Evolutionary conservation across 208 protist genomes (phyloP).

Genomic region (Angomonas ambiguus): DNA sequence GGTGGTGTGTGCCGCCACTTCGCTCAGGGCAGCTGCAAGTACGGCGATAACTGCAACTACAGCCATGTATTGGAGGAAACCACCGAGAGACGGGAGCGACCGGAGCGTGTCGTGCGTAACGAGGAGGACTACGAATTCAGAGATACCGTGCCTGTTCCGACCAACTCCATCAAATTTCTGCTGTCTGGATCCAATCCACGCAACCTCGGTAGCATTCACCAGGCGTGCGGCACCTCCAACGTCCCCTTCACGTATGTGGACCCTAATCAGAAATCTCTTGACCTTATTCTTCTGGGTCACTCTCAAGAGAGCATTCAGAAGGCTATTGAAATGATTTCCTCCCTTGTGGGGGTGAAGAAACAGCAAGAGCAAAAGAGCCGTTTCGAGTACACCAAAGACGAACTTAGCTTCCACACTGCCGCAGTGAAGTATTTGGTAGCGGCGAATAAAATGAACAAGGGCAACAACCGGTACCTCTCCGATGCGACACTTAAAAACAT

Average conservation of each 20-base stretch:
- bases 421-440: conserved; percentile 60
- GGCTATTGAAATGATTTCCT: conserved; percentile 58
- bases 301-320: conserved; percentile 49
- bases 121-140: conserved; percentile 3
- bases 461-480: conserved; percentile 58
- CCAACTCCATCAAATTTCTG: conserved; percentile 74
- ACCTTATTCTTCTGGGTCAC: conserved; percentile 58
- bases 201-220: conserved; percentile 63
- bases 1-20: conserved; percentile 61
- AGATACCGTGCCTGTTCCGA: conserved; percentile 47
- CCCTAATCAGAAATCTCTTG: conserved; percentile 44
- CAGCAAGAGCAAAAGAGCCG: conserved; percentile 72
- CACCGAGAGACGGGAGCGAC: conserved; percentile 19
- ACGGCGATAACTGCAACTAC: conserved; percentile 77
- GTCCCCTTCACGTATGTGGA: conserved; percentile 60
- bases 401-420: conserved; percentile 71
- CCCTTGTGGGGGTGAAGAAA: conserved; percentile 47
- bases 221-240: conserved; percentile 67
- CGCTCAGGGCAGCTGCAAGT: conserved; percentile 61
- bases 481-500: conserved; percentile 65
- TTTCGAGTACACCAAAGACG: conserved; percentile 80
- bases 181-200: conserved; percentile 53
- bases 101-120: conserved; percentile 2
- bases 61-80: conserved; percentile 46
- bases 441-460: conserved; percentile 79